These are phyloP conservation scores for Pseudogymnoascus sp. DNA, from an alignment of 2,329 filamentous ascomycete genomes.

Conservation along the genomic window DNA sequence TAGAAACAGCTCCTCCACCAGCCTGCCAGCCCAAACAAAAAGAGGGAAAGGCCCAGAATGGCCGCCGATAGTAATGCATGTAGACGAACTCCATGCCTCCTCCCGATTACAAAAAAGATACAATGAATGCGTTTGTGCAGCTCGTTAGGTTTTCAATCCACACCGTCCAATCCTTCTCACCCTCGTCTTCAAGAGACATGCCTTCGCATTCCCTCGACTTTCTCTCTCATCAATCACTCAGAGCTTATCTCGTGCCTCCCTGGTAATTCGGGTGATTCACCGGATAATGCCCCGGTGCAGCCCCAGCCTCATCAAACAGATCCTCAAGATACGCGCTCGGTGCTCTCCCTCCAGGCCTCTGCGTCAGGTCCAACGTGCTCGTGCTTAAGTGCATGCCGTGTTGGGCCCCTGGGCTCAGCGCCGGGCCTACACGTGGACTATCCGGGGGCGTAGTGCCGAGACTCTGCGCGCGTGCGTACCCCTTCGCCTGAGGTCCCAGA, in stretches of 20 bases:
- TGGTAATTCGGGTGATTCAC: conserved; percentile 9
- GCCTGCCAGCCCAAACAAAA: background rate
- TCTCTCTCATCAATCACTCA: conserved; percentile 11
- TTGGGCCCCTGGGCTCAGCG: conserved; percentile 17
- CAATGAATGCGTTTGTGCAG: background rate
- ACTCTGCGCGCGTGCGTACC: conserved; percentile 41
- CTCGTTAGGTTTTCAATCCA: background rate
- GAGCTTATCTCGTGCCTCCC: conserved; percentile 10
- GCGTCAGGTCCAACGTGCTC: conserved; percentile 59
- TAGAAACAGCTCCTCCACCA: background rate
- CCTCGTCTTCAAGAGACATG: background rate
- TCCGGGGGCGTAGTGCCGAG: conserved; percentile 44
- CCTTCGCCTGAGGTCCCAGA: conserved; percentile 44
- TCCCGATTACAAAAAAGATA: conserved; percentile 1
- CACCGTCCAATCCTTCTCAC: background rate
- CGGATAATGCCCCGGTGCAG: conserved; percentile 12
- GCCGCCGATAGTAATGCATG: background rate
- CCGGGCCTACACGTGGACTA: conserved; percentile 47
- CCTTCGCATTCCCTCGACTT: background rate
- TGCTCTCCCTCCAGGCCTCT: conserved; percentile 56
- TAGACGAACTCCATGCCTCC: background rate
- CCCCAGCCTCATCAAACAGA: conserved; percentile 66
- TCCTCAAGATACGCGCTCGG: conserved; percentile 90
- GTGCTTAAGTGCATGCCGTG: conserved; percentile 41
- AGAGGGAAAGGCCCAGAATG: background rate